Conservation (phyloP, 2,329 filamentous ascomycete genomes). For the Cladophialophora carrionii region DNA sequence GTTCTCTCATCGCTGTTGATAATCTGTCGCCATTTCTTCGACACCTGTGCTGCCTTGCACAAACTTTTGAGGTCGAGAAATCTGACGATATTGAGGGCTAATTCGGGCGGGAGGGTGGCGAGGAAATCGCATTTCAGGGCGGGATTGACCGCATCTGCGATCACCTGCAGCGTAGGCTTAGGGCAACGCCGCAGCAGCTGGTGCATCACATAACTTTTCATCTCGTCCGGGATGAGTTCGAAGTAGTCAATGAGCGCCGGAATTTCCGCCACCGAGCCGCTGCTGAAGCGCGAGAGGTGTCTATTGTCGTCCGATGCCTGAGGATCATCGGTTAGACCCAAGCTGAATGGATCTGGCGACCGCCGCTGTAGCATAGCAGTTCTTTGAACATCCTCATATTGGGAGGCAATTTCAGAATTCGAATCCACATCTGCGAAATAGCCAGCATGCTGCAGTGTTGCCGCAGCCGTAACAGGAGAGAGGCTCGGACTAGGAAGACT, state of each 20-base stretch:
- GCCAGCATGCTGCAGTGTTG: constrained; percentile 55
- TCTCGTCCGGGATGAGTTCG: constrained; percentile 83
- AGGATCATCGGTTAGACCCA: neutral
- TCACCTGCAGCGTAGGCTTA: constrained; percentile 83
- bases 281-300: constrained; percentile 33
- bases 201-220: constrained; percentile 97
- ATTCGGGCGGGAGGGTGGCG: constrained; percentile 77
- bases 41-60: constrained; percentile 88
- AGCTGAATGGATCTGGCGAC: constrained; percentile 20
- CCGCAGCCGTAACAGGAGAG: constrained; percentile 83
- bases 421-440: constrained; percentile 52
- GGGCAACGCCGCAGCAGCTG: constrained; percentile 87
- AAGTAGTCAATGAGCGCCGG: constrained; percentile 85
- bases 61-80: constrained; percentile 85
- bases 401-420: constrained; percentile 46
- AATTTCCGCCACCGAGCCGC: constrained; percentile 70
- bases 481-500: constrained; percentile 93
- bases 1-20: constrained; percentile 92
- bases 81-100: constrained; percentile 83
- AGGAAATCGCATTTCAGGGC: constrained; percentile 94
- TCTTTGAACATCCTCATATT: constrained; percentile 33
- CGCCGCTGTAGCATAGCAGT: constrained; percentile 19
- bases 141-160: constrained; percentile 89
- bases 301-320: constrained; percentile 22
- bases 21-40: constrained; percentile 87